Evolutionary conservation across 108 stramenopile genomes (phyloP).

Genomic region (Conticribra weissflogii): DNA sequence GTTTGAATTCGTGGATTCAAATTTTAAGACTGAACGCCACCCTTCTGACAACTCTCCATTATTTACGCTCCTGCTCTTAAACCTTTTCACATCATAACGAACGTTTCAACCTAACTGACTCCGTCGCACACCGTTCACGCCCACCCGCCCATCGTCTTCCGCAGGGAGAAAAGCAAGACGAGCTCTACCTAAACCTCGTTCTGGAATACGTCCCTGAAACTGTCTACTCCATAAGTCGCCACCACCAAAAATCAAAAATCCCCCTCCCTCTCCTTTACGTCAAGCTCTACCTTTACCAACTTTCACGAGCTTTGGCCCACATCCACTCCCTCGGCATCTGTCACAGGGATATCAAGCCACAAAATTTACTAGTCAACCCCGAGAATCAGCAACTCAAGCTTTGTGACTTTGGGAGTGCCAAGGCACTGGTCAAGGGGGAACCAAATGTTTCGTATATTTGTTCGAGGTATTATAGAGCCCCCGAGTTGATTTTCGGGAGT

Average conservation of each 20-base stretch:
- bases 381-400: constrained; percentile 93
- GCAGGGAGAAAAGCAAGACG: constrained; percentile 90
- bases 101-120: not conserved
- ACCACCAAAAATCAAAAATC: constrained; percentile 93
- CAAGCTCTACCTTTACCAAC: constrained; percentile 98
- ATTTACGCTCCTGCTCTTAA: too few relatives aligned
- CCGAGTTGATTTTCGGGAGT: constrained; percentile 98
- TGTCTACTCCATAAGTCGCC: constrained; percentile 92
- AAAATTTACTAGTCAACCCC: constrained; percentile 97
- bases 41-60: too few relatives aligned
- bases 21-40: too few relatives aligned
- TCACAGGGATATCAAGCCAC: constrained; percentile 99
- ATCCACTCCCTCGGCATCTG: constrained; percentile 96
- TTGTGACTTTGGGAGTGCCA: constrained; percentile 99
- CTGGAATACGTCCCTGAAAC: constrained; percentile 99
- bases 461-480: constrained; percentile 97
- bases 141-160: not conserved
- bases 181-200: constrained; percentile 98
- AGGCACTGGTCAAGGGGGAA: constrained; percentile 93
- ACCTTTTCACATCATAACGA: too few relatives aligned
- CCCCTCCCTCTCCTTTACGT: constrained; percentile 87
- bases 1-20: too few relatives aligned
- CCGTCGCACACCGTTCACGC: not conserved
- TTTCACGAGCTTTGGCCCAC: constrained; percentile 94
- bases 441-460: constrained; percentile 99